These are phyloP conservation scores for Piloderma croceum DNA, from an alignment of 768 basidiomycete genomes.

Conservation along the genomic window DNA sequence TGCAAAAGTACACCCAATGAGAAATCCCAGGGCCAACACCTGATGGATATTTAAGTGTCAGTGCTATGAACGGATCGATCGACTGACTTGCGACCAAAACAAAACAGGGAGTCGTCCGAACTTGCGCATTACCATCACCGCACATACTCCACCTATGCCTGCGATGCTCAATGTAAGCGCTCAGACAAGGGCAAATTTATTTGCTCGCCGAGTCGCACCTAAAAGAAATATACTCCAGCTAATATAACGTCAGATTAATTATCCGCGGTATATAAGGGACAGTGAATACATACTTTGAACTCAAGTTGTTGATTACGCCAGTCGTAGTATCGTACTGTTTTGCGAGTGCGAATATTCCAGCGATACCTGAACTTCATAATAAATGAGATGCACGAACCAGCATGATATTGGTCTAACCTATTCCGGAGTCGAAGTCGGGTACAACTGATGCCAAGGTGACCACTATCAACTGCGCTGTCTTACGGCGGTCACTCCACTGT, in stretches of 20 bases:
- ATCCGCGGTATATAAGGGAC: background rate
- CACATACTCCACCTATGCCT: conserved; percentile 59
- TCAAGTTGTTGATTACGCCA: conserved; percentile 57
- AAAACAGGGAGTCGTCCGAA: conserved; percentile 60
- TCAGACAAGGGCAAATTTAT: too few relatives aligned
- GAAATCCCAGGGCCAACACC: conserved; percentile 53
- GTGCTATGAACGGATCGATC: background rate
- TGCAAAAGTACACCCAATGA: conserved; percentile 53
- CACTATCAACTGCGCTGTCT: background rate
- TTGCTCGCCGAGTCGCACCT: too few relatives aligned
- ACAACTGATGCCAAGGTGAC: conserved; percentile 43
- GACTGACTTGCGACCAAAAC: conserved; percentile 62
- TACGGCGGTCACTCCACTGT: background rate
- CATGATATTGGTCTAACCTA: conserved; percentile 34
- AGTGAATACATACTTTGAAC: conserved; percentile 40
- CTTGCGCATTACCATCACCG: conserved; percentile 60
- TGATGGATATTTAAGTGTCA: conserved; percentile 15
- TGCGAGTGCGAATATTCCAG: conserved; percentile 56
- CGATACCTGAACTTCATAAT: conserved; percentile 40
- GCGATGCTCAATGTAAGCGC: too few relatives aligned
- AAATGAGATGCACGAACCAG: background rate
- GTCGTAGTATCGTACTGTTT: conserved; percentile 48
- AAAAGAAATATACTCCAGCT: conserved; percentile 66
- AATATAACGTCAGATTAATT: conserved; percentile 3
- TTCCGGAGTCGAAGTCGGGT: conserved; percentile 63